phyloP scores from a whole-genome alignment of 371 early-diverging fungal genomes.

The Blakeslea trispora region DNA sequence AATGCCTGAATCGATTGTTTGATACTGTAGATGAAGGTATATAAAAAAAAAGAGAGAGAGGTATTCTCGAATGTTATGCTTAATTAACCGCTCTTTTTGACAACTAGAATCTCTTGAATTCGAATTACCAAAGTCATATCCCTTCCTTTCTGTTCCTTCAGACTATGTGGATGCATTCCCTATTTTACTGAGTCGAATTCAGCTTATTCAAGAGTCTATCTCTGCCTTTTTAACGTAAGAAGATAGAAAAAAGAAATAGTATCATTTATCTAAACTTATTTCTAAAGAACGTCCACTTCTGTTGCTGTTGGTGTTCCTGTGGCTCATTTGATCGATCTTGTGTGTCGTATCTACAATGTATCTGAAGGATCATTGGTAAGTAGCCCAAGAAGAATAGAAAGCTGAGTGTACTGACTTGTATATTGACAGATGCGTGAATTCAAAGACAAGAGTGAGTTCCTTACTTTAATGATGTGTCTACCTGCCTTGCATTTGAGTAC shows the following conservation, averaged over 20 bases:
- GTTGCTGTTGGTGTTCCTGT: conserved; percentile 48
- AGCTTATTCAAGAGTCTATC: conserved; percentile 37
- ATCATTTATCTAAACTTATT: neutral
- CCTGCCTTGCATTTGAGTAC: conserved; percentile 43
- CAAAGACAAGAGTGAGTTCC: conserved; percentile 42
- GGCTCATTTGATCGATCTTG: conserved; percentile 38
- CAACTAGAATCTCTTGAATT: conserved; percentile 29
- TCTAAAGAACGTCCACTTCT: conserved; percentile 30
- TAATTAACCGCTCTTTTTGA: no score
- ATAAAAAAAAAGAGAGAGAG: neutral
- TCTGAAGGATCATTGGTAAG: conserved; percentile 49
- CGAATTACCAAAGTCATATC: conserved; percentile 26
- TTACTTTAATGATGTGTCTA: conserved; percentile 42
- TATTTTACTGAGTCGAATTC: conserved; percentile 36
- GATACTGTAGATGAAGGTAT: conserved; percentile 65
- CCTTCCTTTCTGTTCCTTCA: conserved; percentile 27
- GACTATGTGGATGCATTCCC: conserved; percentile 50
- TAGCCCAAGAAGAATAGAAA: neutral
- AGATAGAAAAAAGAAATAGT: no score
- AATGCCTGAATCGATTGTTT: conserved; percentile 52
- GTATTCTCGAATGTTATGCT: no score
- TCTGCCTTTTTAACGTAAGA: conserved; percentile 43
- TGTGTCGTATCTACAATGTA: conserved; percentile 52
- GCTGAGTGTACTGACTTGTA: no score
- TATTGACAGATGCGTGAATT: conserved; percentile 42